phyloP scores from a whole-genome alignment of 1,139 yeast genomes.

The Nematodospora anomalae region DNA sequence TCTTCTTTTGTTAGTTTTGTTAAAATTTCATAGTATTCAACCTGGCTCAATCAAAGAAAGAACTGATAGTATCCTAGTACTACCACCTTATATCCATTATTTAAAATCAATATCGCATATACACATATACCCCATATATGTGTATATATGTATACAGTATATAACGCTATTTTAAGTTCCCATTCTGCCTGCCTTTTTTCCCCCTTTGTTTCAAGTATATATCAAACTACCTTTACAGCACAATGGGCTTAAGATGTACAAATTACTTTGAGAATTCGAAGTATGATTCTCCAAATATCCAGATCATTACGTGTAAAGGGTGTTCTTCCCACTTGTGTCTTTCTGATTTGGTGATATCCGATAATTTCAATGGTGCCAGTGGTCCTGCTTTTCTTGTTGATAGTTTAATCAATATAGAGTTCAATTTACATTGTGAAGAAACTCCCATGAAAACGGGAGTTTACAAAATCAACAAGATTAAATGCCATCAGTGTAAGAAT shows the following conservation, averaged over 20 bases:
- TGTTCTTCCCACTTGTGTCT: slow-evolving; percentile 57
- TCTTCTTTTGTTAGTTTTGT: no score
- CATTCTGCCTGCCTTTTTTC: no score
- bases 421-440: slow-evolving; percentile 33
- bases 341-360: slow-evolving; percentile 46
- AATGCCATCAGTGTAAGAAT: slow-evolving; percentile 63
- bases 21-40: no score
- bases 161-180: no score
- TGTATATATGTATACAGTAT: no score
- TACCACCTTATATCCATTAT: no score
- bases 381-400: slow-evolving; percentile 57
- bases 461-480: slow-evolving; percentile 62
- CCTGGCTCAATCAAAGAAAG: no score
- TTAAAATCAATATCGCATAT: no score
- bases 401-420: slow-evolving; percentile 42
- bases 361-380: slow-evolving; percentile 50
- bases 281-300: slow-evolving; percentile 35
- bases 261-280: slow-evolving; percentile 37
- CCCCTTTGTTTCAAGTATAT: no score
- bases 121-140: no score
- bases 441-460: slow-evolving; percentile 68
- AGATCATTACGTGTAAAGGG: slow-evolving; percentile 49
- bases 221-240: background rate
- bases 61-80: no score
- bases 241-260: slow-evolving; percentile 41